phyloP scores from a whole-genome alignment of 2,329 filamentous ascomycete species.

The Pseudocercospora fijiensis region DNA sequence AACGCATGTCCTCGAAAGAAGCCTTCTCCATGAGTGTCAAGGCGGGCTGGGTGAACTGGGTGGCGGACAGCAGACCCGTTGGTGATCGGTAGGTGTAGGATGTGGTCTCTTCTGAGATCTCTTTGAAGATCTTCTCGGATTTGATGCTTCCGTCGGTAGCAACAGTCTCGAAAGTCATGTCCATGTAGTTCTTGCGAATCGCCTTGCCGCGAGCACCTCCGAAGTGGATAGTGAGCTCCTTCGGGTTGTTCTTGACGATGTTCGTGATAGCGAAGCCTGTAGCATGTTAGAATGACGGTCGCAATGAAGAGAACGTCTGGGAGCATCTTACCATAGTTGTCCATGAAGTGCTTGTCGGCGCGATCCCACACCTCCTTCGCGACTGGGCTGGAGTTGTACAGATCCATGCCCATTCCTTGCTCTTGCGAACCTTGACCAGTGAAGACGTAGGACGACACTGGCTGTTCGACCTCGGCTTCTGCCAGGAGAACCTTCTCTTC shows the following conservation, averaged over 20 bases:
- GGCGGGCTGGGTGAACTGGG: conserved; percentile 96
- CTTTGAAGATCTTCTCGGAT: conserved; percentile 99
- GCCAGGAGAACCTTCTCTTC: conserved; percentile 95
- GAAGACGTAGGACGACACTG: conserved; percentile 94
- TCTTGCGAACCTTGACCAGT: conserved; percentile 98
- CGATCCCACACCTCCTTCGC: conserved; percentile 98
- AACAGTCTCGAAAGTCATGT: conserved; percentile 99
- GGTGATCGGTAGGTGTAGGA: conserved; percentile 98
- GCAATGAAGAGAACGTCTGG: not conserved
- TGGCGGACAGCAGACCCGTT: conserved; percentile 89
- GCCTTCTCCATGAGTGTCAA: conserved; percentile 99
- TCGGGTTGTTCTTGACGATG: conserved; percentile 99
- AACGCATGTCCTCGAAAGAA: conserved; percentile 97
- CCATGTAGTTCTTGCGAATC: conserved; percentile 98
- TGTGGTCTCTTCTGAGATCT: conserved; percentile 85
- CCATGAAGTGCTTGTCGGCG: conserved; percentile 95
- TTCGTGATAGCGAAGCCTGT: conserved; percentile 92
- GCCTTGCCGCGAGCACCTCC: conserved; percentile 95
- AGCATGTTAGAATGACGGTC: conserved; percentile 11
- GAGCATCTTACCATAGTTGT: conserved; percentile 80
- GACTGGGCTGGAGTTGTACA: conserved; percentile 89
- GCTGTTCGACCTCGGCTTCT: conserved; percentile 96
- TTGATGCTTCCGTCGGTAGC: conserved; percentile 88
- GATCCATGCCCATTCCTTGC: conserved; percentile 99
- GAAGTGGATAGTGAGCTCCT: conserved; percentile 97